Percentiles rank a stretch among this genome's conserved stretches.
Evolutionary conservation across 2,329 filamentous ascomycete genomes (phyloP).

Genomic region (Fonsecaea erecta): DNA sequence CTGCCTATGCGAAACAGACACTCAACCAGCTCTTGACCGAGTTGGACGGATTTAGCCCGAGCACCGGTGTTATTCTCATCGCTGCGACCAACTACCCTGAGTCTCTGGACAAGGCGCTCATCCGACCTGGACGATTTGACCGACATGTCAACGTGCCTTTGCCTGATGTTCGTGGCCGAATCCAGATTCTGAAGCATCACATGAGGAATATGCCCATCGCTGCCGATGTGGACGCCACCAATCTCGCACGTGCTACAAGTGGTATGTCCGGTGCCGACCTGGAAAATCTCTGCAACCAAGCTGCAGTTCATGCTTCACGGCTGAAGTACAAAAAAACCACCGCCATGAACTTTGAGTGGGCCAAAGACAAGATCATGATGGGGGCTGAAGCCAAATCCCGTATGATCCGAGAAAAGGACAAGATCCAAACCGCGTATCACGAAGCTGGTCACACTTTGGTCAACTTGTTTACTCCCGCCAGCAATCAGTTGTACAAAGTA

Average conservation of each 20-base stretch:
- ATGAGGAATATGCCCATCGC: conserved; percentile 85
- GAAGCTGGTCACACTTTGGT: conserved; percentile 95
- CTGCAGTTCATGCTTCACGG: conserved; percentile 91
- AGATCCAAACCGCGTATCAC: conserved; percentile 86
- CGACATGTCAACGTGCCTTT: conserved; percentile 86
- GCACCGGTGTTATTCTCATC: conserved; percentile 91
- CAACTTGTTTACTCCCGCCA: conserved; percentile 76
- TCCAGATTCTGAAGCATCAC: conserved; percentile 92
- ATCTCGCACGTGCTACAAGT: conserved; percentile 83
- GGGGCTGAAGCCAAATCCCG: conserved; percentile 89
- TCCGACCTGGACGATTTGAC: conserved; percentile 92
- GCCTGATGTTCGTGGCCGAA: conserved; percentile 88
- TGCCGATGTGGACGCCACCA: conserved; percentile 78
- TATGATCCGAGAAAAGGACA: conserved; percentile 90
- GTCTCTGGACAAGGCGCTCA: conserved; percentile 90
- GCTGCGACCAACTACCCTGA: conserved; percentile 96
- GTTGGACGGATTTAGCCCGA: conserved; percentile 94
- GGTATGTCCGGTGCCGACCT: conserved; percentile 95
- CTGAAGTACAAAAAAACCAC: conserved; percentile 75
- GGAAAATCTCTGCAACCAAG: conserved; percentile 96
- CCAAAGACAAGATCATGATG: conserved; percentile 98
- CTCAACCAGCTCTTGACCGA: conserved; percentile 96
- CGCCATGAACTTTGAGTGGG: conserved; percentile 89
- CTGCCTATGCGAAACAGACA: conserved; percentile 95
- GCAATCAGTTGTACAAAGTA: conserved; percentile 88